Conservation (phyloP, 352 stramenopile species). For the Plasmopara muralis region DNA sequence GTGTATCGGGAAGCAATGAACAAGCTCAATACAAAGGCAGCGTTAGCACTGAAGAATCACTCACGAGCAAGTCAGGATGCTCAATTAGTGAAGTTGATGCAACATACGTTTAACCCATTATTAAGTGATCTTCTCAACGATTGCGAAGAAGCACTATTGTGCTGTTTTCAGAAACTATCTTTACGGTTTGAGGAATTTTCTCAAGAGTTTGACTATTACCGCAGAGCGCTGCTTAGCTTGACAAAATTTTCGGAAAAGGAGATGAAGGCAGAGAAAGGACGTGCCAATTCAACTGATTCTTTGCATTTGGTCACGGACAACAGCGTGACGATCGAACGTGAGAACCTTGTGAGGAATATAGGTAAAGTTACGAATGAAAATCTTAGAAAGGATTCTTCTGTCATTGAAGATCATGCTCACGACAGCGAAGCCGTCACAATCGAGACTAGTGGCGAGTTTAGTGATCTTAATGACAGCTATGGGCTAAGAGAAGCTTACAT, state of each 20-base stretch:
- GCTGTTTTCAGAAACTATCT: slow-evolving; percentile 55
- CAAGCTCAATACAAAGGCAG: slow-evolving; percentile 39
- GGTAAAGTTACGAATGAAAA: slow-evolving; percentile 4
- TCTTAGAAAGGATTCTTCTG: background rate
- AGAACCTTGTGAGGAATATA: slow-evolving; percentile 32
- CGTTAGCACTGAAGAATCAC: slow-evolving; percentile 45
- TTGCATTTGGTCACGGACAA: slow-evolving; percentile 16
- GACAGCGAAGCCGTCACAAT: slow-evolving; percentile 4
- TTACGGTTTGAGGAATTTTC: slow-evolving; percentile 65
- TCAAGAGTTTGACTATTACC: slow-evolving; percentile 78
- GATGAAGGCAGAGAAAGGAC: slow-evolving; percentile 10
- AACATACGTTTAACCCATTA: slow-evolving; percentile 63
- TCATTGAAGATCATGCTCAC: slow-evolving; percentile 20
- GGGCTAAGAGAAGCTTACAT: slow-evolving; percentile 61
- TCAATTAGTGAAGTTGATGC: slow-evolving; percentile 57
- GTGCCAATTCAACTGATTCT: slow-evolving; percentile 7
- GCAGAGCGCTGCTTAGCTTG: slow-evolving; percentile 45
- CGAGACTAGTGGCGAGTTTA: slow-evolving; percentile 14
- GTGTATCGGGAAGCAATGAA: slow-evolving; percentile 57
- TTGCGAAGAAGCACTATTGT: slow-evolving; percentile 64
- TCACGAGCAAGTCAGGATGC: slow-evolving; percentile 52
- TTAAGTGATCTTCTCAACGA: slow-evolving; percentile 51
- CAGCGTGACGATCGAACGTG: slow-evolving; percentile 36
- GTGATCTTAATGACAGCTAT: slow-evolving; percentile 39
- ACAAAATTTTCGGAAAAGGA: slow-evolving; percentile 16